These are phyloP conservation scores for Phytophthora nicotianae DNA, from an alignment of 352 stramenopile genomes.

Conservation along the genomic window DNA sequence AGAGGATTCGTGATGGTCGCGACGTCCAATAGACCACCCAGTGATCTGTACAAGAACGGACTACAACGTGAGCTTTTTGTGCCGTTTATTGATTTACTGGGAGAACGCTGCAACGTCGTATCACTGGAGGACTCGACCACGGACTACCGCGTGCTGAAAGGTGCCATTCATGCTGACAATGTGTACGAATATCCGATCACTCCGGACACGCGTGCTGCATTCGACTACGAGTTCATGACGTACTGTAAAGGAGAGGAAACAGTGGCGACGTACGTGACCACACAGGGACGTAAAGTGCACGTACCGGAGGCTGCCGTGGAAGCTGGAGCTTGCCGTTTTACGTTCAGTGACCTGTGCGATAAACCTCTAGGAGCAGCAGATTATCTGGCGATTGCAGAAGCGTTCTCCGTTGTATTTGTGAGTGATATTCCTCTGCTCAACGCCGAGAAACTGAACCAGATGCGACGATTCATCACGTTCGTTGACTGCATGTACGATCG, in stretches of 20 bases:
- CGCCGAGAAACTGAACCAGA: conserved; percentile 90
- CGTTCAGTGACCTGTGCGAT: conserved; percentile 96
- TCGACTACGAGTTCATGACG: conserved; percentile 72
- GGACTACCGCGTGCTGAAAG: conserved; percentile 85
- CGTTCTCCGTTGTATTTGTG: conserved; percentile 90
- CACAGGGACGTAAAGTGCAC: conserved; percentile 68
- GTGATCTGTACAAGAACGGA: conserved; percentile 96
- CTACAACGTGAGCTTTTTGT: conserved; percentile 96
- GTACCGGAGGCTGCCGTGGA: conserved; percentile 61
- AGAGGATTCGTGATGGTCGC: conserved; percentile 95
- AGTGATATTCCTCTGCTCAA: conserved; percentile 91
- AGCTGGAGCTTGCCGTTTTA: conserved; percentile 85
- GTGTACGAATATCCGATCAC: conserved; percentile 75
- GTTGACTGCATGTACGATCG: conserved; percentile 98
- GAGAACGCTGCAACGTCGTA: conserved; percentile 86
- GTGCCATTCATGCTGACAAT: conserved; percentile 61
- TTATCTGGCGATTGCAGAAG: conserved; percentile 93
- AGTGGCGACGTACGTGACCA: conserved; percentile 57
- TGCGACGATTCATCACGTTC: conserved; percentile 97
- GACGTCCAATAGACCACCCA: conserved; percentile 95
- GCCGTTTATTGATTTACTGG: conserved; percentile 95
- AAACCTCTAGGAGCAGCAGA: conserved; percentile 93
- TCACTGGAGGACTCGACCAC: conserved; percentile 77
- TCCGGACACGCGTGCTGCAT: conserved; percentile 48
- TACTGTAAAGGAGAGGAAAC: conserved; percentile 59